Evolutionary conservation across 768 basidiomycete genomes (phyloP).

Genomic region (Pulveroboletus ravenelii): DNA sequence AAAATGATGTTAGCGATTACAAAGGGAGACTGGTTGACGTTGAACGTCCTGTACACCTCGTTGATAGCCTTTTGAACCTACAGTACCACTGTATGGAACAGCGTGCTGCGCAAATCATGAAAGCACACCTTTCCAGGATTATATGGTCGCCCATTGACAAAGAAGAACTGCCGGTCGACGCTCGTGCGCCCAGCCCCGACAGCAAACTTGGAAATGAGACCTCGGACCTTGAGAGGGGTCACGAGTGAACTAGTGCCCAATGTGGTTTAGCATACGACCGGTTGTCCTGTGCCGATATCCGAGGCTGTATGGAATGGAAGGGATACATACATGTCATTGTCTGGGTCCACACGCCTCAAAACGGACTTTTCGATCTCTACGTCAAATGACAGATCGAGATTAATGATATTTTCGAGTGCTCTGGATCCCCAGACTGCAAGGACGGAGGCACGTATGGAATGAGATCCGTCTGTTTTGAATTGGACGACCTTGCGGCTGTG

Average conservation of each 20-base stretch:
- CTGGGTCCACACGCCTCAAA: conserved; percentile 17
- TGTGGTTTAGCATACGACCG: background rate
- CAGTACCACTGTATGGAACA: background rate
- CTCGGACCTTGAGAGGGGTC: conserved; percentile 55
- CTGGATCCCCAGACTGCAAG: conserved; percentile 83
- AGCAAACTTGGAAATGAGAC: conserved; percentile 80
- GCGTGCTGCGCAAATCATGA: background rate
- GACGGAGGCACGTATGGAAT: conserved; percentile 58
- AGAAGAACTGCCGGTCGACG: conserved; percentile 88
- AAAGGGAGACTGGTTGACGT: conserved; percentile 69
- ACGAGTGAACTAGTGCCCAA: conserved; percentile 12
- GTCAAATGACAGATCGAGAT: conserved; percentile 64
- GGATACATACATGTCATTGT: conserved; percentile 20
- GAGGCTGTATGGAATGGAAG: background rate
- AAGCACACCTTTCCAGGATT: conserved; percentile 60
- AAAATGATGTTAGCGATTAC: conserved; percentile 79
- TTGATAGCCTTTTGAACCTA: conserved; percentile 88
- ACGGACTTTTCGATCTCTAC: conserved; percentile 58
- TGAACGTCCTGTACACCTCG: conserved; percentile 87
- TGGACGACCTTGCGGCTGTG: conserved; percentile 60
- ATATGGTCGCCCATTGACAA: conserved; percentile 88
- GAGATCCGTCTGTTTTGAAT: conserved; percentile 66
- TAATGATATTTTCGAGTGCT: conserved; percentile 66
- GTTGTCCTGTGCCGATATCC: background rate
- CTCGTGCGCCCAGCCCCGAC: conserved; percentile 71